A percentile compares a stretch with the other conserved stretches of the same genome.
phyloP scores from a whole-genome alignment of 1,139 yeast genomes.

The Groenewaldozyma sp. region DNA sequence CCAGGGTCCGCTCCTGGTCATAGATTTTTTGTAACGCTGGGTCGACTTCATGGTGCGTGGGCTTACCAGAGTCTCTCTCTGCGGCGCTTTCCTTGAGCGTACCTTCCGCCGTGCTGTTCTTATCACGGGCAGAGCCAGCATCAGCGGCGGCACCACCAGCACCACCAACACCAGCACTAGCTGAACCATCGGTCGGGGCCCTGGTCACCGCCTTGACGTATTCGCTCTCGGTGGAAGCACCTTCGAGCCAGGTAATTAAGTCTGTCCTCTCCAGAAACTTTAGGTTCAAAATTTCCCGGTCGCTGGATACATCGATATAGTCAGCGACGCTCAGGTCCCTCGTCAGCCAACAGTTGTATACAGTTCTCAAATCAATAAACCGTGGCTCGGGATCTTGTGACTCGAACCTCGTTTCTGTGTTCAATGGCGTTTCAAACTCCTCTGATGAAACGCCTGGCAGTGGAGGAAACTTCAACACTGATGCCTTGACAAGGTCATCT shows the following conservation, averaged over 20 bases:
- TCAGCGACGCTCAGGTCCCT: slow-evolving; percentile 74
- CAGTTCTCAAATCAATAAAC: slow-evolving; percentile 47
- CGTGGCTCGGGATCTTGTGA: slow-evolving; percentile 22
- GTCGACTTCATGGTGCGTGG: slow-evolving; percentile 33
- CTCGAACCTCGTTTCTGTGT: slow-evolving; percentile 47
- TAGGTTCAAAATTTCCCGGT: slow-evolving; percentile 56
- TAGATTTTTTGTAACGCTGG: slow-evolving; percentile 48
- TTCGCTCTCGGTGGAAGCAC: slow-evolving; percentile 35
- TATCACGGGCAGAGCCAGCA: not conserved
- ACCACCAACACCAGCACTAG: slow-evolving; percentile 7
- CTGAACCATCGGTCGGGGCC: slow-evolving; percentile 5
- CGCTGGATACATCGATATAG: slow-evolving; percentile 66
- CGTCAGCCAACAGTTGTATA: slow-evolving; percentile 73
- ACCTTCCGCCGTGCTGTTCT: slow-evolving; percentile 9
- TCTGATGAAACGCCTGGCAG: slow-evolving; percentile 18
- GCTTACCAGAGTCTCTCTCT: slow-evolving; percentile 9
- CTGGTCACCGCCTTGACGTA: slow-evolving; percentile 17
- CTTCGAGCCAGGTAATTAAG: slow-evolving; percentile 70
- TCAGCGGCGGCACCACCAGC: slow-evolving; percentile 11
- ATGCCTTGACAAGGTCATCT: slow-evolving; percentile 19
- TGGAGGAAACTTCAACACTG: slow-evolving; percentile 15
- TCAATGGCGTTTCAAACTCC: slow-evolving; percentile 27
- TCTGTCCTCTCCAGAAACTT: slow-evolving; percentile 83
- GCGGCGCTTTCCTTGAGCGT: slow-evolving; percentile 9
- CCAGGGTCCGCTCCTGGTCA: slow-evolving; percentile 53